Evolutionary conservation across 352 stramenopile genomes (phyloP), one percentile per base, ranked within the genome.

Genomic region (Phytophthora pluvialis): DNA sequence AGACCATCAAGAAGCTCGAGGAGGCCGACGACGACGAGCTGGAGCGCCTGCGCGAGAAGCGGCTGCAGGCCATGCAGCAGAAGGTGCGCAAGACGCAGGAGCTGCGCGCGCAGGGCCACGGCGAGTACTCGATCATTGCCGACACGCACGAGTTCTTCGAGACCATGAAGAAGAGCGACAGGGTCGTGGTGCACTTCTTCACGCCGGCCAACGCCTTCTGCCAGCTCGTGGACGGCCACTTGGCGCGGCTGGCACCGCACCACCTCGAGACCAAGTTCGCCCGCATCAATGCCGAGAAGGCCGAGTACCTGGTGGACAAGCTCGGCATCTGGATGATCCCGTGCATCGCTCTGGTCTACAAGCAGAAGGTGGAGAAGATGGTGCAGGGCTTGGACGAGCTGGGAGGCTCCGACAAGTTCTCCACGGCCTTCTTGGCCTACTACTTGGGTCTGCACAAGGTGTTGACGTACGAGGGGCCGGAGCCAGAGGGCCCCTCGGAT

Each of bases 271-370:
- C 97, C 28, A 86, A 87, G 55, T 99, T 99, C 73, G 76, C 95
- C 39, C 97, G 96, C 64, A 97, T 99, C 57, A 97, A 99, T 73
- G 97, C 97, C 9, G 97, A 99, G 71, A 98, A 98, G 60, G 90
- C 88, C 55, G 94, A 97, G 67, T 99, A 97, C 71, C 78, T 99
- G n/a, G 95, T 98, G 39, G 86, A 99, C 49, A 97, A 97, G 55
- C 71, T 99, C 18, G 94, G 95, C 0, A 83, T 99, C 59, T 95
- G 96, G 72, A 96, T 99, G 75, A 98, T 99, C 67, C 97, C 97
- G 31, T 98, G 95, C 32, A 86, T 99, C 18, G 88, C 98, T 15
- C 84, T 99, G 7, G 84, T 99, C 18, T 97, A 97, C 67, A 89
- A 98, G 67, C 94, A 98, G 28, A 98, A 98, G 67, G 95, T 98